phyloP scores from a whole-genome alignment of 2,329 filamentous ascomycete genomes.

The Calonectria crousiana region DNA sequence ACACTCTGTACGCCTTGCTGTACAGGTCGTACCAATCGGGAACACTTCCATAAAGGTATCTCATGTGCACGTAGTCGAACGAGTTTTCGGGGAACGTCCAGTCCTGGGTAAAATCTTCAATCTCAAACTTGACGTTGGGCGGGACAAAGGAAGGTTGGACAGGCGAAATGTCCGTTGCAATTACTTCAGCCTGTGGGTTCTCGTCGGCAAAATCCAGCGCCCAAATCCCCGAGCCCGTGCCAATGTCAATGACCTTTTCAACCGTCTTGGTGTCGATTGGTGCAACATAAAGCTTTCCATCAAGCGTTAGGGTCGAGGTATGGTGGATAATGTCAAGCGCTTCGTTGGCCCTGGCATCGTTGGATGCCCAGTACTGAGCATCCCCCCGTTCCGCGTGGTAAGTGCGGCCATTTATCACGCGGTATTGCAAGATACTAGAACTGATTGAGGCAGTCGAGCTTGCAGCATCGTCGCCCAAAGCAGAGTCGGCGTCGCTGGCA shows the following conservation, averaged over 20 bases:
- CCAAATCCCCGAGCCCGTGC: background rate
- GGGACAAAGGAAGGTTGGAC: background rate
- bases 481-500: background rate
- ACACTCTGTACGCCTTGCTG: constrained; percentile 60
- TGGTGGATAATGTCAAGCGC: constrained; percentile 2
- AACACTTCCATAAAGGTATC: constrained; percentile 67
- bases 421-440: background rate
- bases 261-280: background rate
- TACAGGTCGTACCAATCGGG: constrained; percentile 68
- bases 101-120: constrained; percentile 44
- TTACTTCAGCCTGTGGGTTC: background rate
- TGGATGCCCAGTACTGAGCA: background rate
- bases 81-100: constrained; percentile 45
- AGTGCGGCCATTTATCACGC: background rate
- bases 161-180: background rate
- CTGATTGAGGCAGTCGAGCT: background rate
- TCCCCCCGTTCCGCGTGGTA: background rate
- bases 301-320: background rate
- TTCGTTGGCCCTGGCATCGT: background rate
- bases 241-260: background rate
- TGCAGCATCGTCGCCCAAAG: background rate
- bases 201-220: background rate
- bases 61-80: constrained; percentile 72
- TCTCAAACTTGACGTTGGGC: constrained; percentile 12
- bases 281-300: background rate